phyloP scores from a whole-genome alignment of 192 early-diverging fungal species.

The Phycomyces blakesleeanus region DNA sequence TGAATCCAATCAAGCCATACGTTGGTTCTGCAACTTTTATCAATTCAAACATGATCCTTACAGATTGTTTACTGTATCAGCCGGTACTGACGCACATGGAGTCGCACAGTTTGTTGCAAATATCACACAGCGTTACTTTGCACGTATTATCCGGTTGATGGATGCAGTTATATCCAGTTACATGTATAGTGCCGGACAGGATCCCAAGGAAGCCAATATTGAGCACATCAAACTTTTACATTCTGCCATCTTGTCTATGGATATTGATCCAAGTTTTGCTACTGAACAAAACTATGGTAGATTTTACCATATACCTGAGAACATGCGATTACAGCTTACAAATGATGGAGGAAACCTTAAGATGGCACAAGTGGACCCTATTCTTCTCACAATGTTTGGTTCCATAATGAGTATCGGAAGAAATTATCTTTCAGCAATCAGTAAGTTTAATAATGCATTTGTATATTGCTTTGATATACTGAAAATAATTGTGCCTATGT shows the following conservation, averaged over 20 bases:
- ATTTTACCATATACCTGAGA: conserved; percentile 7
- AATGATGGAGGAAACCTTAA: neutral
- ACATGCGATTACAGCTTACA: neutral
- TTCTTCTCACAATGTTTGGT: conserved; percentile 56
- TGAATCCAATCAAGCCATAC: conserved; percentile 29
- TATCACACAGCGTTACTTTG: neutral
- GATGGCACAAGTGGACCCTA: conserved; percentile 6
- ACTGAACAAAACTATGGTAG: conserved; percentile 6
- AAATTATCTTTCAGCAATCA: conserved; percentile 54
- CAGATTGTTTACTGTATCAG: conserved; percentile 1
- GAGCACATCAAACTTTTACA: conserved; percentile 9
- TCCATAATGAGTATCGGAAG: conserved; percentile 53
- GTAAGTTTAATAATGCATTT: conserved; percentile 37
- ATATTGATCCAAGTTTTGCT: conserved; percentile 1
- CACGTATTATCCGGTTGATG: conserved; percentile 21
- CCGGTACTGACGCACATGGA: neutral
- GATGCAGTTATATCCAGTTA: conserved; percentile 8
- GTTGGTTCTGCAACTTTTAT: conserved; percentile 39
- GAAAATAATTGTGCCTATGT: neutral
- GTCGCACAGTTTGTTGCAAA: no score
- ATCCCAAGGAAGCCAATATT: neutral
- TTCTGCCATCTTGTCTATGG: conserved; percentile 7
- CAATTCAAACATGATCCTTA: conserved; percentile 42
- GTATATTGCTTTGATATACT: no score
- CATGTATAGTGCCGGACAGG: neutral